phyloP scores from a whole-genome alignment of 1,284 basidiomycete genomes.

The Pisolithus thermaeus region DNA sequence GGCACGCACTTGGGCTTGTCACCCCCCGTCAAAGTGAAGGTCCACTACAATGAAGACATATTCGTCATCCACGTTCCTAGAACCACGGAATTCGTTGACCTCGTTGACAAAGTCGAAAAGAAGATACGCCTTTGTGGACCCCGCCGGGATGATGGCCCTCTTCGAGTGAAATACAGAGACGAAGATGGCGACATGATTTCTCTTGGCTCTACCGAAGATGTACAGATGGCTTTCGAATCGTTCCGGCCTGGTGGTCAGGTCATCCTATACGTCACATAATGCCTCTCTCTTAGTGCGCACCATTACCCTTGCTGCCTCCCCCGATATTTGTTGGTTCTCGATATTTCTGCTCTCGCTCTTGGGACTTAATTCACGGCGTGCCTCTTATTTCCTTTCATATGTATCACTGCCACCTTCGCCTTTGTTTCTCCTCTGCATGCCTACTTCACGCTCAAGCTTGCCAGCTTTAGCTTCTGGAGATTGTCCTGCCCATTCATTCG shows the following conservation, averaged over 20 bases:
- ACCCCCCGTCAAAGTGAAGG: slow-evolving; percentile 75
- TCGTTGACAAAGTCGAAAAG: slow-evolving; percentile 86
- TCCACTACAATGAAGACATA: slow-evolving; percentile 84
- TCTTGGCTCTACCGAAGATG: slow-evolving; percentile 82
- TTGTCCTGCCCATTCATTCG: slow-evolving; percentile 1
- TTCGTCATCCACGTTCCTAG: slow-evolving; percentile 88
- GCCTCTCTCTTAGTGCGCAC: slow-evolving; percentile 9
- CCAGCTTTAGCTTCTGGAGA: slow-evolving; percentile 14
- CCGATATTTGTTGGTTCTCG: slow-evolving; percentile 7
- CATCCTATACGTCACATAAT: slow-evolving; percentile 67
- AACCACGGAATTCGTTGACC: slow-evolving; percentile 68
- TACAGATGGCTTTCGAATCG: slow-evolving; percentile 85
- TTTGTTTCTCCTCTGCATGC: slow-evolving; percentile 12
- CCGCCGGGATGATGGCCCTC: slow-evolving; percentile 63
- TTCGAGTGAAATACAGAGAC: slow-evolving; percentile 85
- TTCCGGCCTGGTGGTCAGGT: slow-evolving; percentile 69
- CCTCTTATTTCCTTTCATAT: slow-evolving; percentile 10
- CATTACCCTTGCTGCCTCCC: slow-evolving; percentile 4
- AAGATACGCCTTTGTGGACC: slow-evolving; percentile 89
- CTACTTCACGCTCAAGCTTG: slow-evolving; percentile 10
- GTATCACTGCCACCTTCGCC: slow-evolving; percentile 20
- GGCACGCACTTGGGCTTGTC: slow-evolving; percentile 17
- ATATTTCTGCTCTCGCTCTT: slow-evolving; percentile 17
- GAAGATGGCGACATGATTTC: slow-evolving; percentile 89
- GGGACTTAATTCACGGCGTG: slow-evolving; percentile 4